Evolutionary conservation across 306 rosid genomes (phyloP), one percentile per base, ranked within the genome.

Genomic region (Trifolium repens): DNA sequence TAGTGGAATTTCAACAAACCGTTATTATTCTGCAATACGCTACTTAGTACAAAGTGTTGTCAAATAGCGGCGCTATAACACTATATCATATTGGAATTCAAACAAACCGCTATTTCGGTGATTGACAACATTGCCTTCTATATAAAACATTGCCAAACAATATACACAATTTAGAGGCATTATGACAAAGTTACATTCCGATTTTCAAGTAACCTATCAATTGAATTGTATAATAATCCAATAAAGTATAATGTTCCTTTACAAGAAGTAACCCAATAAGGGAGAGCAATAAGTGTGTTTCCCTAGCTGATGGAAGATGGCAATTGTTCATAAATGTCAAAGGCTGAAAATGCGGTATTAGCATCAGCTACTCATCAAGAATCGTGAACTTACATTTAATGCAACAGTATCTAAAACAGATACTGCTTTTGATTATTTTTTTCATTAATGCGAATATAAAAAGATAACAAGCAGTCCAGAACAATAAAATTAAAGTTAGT

Each of bases 111-210:
- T 39, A 39, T 39, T 39, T 39, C 42, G 0, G 42, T 2, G 42
- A 39, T 39, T 7, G 42, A 39, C 42, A 39, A 7, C 9, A 8
- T 39, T 39, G 42, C 7, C 42, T 39, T 39, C 42, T 39, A 22
- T n/a, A 5, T 12, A 24, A 44, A 78, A 59, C 42, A 11, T 22
- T 58, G 11, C 53, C 22, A 19, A 13, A 44, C 13, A 11, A 30
- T 8, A 76, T 52, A 16, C 50, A 7, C 55, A 64, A 47, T 71
- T 55, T 64, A 81, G 32, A 76, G 76, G 17, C 39, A 71, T 42
- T 80, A 55, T 37, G 59, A 52, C n/a, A 53, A 49, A 69, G 35
- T 59, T 60, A 47, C 44, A 80, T 68, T 74, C 39, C 11, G 19
- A 15, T 60, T 60, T 60, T 12, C 67, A 80, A 0, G 26, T 35